These are phyloP conservation scores for Erythrophleum fordii DNA, from an alignment of 306 rosid genomes.

Conservation along the genomic window DNA sequence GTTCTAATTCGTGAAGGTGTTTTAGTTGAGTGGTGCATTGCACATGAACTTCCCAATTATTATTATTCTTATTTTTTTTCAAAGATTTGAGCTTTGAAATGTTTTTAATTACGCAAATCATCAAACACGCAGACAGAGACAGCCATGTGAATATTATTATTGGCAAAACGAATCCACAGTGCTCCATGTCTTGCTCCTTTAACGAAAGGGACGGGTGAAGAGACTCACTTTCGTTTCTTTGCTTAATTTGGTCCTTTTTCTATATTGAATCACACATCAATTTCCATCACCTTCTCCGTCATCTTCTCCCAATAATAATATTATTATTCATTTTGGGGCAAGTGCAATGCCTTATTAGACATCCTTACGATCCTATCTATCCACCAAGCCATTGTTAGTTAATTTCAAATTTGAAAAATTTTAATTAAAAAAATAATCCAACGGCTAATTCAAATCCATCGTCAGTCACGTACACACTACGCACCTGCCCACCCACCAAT, in stretches of 20 bases:
- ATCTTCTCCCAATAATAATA: no score
- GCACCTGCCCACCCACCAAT: constrained; percentile 45
- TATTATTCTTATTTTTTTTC: no score
- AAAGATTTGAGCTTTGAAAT: constrained; percentile 32
- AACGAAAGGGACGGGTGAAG: constrained; percentile 52
- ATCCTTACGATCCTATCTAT: background rate
- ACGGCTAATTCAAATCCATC: constrained; percentile 37
- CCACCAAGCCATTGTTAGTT: constrained; percentile 31
- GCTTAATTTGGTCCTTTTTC: constrained; percentile 42
- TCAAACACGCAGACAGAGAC: no score
- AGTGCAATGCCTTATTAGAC: no score
- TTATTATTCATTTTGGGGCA: no score
- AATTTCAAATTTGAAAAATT: background rate
- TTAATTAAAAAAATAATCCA: background rate
- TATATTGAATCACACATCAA: constrained; percentile 75
- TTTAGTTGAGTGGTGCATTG: constrained; percentile 59
- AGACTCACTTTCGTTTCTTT: constrained; percentile 47
- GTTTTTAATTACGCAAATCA: no score
- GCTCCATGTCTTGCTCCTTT: constrained; percentile 43
- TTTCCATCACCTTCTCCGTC: no score
- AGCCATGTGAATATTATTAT: no score
- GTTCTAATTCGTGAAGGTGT: constrained; percentile 43
- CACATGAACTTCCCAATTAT: constrained; percentile 47
- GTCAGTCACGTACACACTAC: constrained; percentile 68
- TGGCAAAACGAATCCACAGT: constrained; percentile 42